Base-by-base conservation (phyloP, 2,329 filamentous ascomycete species). In the Talaromyces marneffei region DNA sequence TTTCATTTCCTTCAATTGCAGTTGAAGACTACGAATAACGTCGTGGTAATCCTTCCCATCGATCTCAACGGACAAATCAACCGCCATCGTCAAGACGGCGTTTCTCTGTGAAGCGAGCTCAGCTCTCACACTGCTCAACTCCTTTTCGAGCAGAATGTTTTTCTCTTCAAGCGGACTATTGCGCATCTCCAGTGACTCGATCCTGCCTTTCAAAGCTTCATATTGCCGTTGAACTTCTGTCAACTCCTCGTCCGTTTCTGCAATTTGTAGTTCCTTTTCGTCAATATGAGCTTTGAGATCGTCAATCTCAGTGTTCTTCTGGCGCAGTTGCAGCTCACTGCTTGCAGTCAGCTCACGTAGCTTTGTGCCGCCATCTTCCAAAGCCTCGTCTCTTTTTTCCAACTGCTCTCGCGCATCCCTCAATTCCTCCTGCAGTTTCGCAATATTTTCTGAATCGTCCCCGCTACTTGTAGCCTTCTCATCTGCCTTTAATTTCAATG, bases 21-120 rank as follows among this genome's bases (percentile, higher is more conserved):
- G 70, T 53, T 75, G 74, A 52, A 77, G 73, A 44, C 72, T 55
- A 27, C 75, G 73, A 2, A 77, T 65, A n/a, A 78, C 74, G 44
- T 78, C 74, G 25, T 66, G 70, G 60, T 75, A 77, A 6, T 72
- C 71, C 61, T 71, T 75, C 25, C 70, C 70, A 6, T 67, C 67
- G 3, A 65, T 62, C 57, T 69, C 69, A 4, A 71, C 62, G 4
- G 75, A 72, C 2, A 76, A 63, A 37, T 76, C 73, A 8, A 68
- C 70, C 12, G 75, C 75, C 35, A 75, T 69, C 5, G 69, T 69
- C 35, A 74, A 74, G 12, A 78, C 64, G 1, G 73, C 74, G 56
- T 71, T 74, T 56, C 71, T 68, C 56, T 76, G 75, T 2, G 74
- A 71, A 35, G 69, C 69, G 23, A 74, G 67, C 54, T 76, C 73